Conservation (phyloP, 257 asterid species). For the Mentha longifolia region DNA sequence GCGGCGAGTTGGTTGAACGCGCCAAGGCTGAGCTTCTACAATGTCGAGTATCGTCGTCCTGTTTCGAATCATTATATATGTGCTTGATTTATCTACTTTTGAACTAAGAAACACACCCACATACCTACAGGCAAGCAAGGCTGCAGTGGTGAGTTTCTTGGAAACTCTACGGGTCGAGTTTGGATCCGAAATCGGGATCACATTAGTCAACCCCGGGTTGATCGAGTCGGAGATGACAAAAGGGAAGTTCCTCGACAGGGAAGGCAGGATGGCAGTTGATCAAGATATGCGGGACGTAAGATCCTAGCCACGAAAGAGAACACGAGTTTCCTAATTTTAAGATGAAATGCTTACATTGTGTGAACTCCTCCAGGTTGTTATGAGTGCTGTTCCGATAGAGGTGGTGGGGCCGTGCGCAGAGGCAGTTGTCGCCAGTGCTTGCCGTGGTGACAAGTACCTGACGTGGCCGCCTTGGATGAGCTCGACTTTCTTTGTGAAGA, state of each 20-base stretch:
- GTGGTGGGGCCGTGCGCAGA: slow-evolving; percentile 45
- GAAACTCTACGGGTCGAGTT: slow-evolving; percentile 70
- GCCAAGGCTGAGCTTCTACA: slow-evolving; percentile 73
- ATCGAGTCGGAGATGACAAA: slow-evolving; percentile 74
- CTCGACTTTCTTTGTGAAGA: slow-evolving; percentile 38
- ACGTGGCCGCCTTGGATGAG: slow-evolving; percentile 58
- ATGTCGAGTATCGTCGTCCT: slow-evolving; percentile 39
- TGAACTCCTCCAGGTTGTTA: slow-evolving; percentile 40
- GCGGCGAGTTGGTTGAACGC: slow-evolving; percentile 77
- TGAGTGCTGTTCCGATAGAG: slow-evolving; percentile 50
- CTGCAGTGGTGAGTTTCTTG: slow-evolving; percentile 72
- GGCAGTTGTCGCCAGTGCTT: slow-evolving; percentile 53
- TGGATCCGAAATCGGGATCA: slow-evolving; percentile 58
- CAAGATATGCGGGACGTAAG: slow-evolving; percentile 70
- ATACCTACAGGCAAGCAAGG: slow-evolving; percentile 75
- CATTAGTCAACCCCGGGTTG: slow-evolving; percentile 68
- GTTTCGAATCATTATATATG: neutral
- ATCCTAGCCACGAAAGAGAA: too few relatives aligned
- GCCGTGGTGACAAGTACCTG: slow-evolving; percentile 69
- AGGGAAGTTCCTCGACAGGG: slow-evolving; percentile 59
- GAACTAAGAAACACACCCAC: neutral
- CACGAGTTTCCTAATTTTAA: too few relatives aligned
- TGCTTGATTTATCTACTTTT: neutral
- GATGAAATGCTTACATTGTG: too few relatives aligned
- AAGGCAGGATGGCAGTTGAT: slow-evolving; percentile 53